Percentiles rank a stretch among this genome's conserved stretches.
Evolutionary conservation across 257 asterid genomes (phyloP).

Genomic region (Solanum ossicruentum): DNA sequence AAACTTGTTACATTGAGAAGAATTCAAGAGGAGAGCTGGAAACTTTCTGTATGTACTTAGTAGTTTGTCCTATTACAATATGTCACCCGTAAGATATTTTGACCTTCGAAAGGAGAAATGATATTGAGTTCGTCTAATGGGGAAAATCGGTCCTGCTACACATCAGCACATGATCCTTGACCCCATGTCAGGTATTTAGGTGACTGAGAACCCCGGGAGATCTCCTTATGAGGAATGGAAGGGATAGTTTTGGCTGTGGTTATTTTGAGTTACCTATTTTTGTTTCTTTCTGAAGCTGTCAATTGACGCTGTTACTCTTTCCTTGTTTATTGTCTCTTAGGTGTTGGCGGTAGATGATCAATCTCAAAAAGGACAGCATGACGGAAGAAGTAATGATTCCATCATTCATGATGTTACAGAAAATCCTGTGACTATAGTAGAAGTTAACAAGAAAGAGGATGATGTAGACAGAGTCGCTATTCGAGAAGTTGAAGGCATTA

Average conservation of each 20-base stretch:
- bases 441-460: slow-evolving; percentile 26
- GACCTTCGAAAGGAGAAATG: not conserved
- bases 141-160: not conserved
- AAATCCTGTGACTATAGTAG: slow-evolving; percentile 11
- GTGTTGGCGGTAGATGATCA: slow-evolving; percentile 42
- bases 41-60: not conserved
- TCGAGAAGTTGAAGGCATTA: slow-evolving; percentile 13
- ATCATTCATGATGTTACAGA: slow-evolving; percentile 16
- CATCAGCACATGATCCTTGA: not conserved
- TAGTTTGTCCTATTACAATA: not conserved
- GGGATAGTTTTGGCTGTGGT: not conserved
- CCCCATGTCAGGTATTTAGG: not conserved
- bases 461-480: slow-evolving; percentile 18
- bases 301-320: not conserved
- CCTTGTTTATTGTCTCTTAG: slow-evolving; percentile 28
- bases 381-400: slow-evolving; percentile 28
- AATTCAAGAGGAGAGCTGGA: not conserved
- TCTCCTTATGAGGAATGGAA: not conserved
- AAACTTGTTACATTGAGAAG: not conserved
- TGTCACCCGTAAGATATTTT: not conserved
- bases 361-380: slow-evolving; percentile 34
- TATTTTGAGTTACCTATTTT: not conserved
- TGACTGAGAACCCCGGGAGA: not conserved
- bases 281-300: slow-evolving; percentile 6
- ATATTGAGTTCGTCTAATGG: not conserved